Percentiles rank a stretch among this genome's conserved stretches.
Evolutionary conservation across 2,329 filamentous ascomycete species (phyloP).

Genomic region (Shiraia bambusicola): DNA sequence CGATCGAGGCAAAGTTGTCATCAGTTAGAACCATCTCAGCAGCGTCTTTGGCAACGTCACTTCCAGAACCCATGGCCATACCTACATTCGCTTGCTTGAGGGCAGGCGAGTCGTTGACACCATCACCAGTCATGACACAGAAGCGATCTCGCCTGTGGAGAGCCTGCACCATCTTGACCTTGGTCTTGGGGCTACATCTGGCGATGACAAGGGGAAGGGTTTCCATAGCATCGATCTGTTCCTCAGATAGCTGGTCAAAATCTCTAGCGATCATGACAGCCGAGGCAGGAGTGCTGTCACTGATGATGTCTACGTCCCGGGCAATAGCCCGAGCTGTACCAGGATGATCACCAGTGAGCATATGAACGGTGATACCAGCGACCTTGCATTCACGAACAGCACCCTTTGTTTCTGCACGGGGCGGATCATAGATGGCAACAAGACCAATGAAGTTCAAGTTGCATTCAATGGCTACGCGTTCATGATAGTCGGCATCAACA

Average conservation of each 20-base stretch:
- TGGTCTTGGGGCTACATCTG: slow-evolving; percentile 50
- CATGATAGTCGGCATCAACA: slow-evolving; percentile 28
- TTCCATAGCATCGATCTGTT: slow-evolving; percentile 46
- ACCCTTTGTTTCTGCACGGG: slow-evolving; percentile 73
- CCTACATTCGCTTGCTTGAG: slow-evolving; percentile 47
- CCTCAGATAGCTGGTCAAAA: slow-evolving; percentile 49
- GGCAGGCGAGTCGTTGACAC: slow-evolving; percentile 46
- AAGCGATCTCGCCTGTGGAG: slow-evolving; percentile 42
- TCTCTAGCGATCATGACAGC: slow-evolving; percentile 48
- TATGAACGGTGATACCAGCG: slow-evolving; percentile 53
- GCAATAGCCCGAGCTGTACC: slow-evolving; percentile 51
- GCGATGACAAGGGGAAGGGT: slow-evolving; percentile 49
- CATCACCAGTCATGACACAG: slow-evolving; percentile 49
- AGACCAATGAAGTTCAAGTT: slow-evolving; percentile 76
- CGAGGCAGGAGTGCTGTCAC: slow-evolving; percentile 24
- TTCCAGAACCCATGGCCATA: slow-evolving; percentile 47
- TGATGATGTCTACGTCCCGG: slow-evolving; percentile 49
- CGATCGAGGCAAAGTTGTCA: slow-evolving; percentile 47
- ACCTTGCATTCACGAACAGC: slow-evolving; percentile 49
- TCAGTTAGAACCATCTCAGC: slow-evolving; percentile 46
- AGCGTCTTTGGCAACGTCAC: slow-evolving; percentile 45
- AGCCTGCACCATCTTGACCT: slow-evolving; percentile 51
- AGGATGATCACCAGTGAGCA: slow-evolving; percentile 52
- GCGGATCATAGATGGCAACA: slow-evolving; percentile 83
- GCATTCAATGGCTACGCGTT: slow-evolving; percentile 65